A percentile compares a stretch with the other conserved stretches of the same genome.
phyloP scores from a whole-genome alignment of 768 basidiomycete genomes.

The Lactifluus pinguis region DNA sequence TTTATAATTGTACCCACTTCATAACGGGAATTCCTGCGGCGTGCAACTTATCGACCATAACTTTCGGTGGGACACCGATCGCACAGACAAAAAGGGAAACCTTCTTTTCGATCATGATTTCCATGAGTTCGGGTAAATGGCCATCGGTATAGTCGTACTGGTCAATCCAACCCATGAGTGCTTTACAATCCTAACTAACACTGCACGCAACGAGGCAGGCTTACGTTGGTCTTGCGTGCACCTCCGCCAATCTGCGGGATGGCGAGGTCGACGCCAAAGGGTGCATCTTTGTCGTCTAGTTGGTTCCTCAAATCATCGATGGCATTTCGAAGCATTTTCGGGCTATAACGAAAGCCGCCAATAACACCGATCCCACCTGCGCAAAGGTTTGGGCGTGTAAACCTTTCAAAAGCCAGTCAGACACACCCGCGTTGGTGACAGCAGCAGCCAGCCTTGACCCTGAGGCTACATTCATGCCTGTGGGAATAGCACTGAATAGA shows the following conservation, averaged over 20 bases:
- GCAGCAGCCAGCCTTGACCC: slow-evolving; percentile 79
- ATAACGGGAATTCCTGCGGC: slow-evolving; percentile 70
- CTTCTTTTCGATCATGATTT: slow-evolving; percentile 66
- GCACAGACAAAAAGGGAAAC: slow-evolving; percentile 78
- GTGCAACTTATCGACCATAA: slow-evolving; percentile 75
- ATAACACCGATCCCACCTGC: slow-evolving; percentile 78
- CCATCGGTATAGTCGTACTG: slow-evolving; percentile 72
- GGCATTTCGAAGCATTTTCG: slow-evolving; percentile 54
- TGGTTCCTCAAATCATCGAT: slow-evolving; percentile 68
- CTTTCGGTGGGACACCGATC: slow-evolving; percentile 76
- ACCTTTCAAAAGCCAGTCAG: background rate
- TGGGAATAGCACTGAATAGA: background rate
- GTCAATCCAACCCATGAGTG: background rate
- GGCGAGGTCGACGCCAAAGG: slow-evolving; percentile 77
- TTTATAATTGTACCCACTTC: slow-evolving; percentile 51
- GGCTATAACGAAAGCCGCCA: slow-evolving; percentile 69
- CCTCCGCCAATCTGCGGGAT: slow-evolving; percentile 75
- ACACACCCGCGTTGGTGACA: slow-evolving; percentile 77
- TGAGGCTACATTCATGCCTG: slow-evolving; percentile 79
- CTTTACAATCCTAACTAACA: too few relatives aligned
- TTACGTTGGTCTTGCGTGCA: slow-evolving; percentile 74
- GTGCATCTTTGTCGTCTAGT: slow-evolving; percentile 66
- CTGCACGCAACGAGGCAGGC: slow-evolving; percentile 3
- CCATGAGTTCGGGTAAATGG: slow-evolving; percentile 65
- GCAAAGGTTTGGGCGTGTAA: background rate